phyloP scores from a whole-genome alignment of 208 protist genomes.

The Acanthamoeba quina region DNA sequence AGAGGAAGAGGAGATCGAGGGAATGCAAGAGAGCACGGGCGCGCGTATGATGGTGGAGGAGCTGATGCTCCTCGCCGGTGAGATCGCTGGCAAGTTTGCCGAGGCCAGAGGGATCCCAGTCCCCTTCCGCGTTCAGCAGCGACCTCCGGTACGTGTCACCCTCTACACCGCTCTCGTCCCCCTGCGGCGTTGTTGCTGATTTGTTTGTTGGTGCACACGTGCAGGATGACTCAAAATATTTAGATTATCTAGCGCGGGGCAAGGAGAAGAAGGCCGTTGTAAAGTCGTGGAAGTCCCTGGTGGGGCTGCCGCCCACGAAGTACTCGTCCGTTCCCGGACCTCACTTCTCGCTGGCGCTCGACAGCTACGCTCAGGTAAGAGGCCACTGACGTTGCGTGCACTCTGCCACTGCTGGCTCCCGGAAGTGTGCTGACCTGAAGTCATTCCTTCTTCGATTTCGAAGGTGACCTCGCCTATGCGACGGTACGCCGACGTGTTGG shows the following conservation, averaged over 20 bases:
- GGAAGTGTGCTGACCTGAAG: background rate
- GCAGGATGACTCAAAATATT: conserved; percentile 10
- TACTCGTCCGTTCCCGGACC: background rate
- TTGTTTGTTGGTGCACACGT: background rate
- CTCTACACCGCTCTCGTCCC: no score
- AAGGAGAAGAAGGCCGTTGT: conserved; percentile 9
- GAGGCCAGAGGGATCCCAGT: background rate
- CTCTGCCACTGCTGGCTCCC: background rate
- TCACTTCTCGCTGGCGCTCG: conserved; percentile 37
- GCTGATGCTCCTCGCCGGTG: conserved; percentile 61
- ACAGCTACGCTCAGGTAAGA: conserved; percentile 23
- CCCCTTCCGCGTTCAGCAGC: conserved; percentile 23
- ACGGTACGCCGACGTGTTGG: conserved; percentile 57
- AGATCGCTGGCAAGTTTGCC: conserved; percentile 50
- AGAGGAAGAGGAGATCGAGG: background rate
- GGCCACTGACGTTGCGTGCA: no score
- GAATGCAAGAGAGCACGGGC: background rate
- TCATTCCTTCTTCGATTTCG: background rate
- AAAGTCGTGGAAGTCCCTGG: conserved; percentile 49
- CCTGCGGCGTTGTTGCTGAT: no score
- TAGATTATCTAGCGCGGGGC: background rate
- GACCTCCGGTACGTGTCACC: background rate
- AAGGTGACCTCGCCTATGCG: conserved; percentile 49
- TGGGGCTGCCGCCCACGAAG: background rate
- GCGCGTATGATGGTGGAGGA: conserved; percentile 69